Conservation (phyloP, 208 protist species). For the Crithidia acanthocephali region DNA sequence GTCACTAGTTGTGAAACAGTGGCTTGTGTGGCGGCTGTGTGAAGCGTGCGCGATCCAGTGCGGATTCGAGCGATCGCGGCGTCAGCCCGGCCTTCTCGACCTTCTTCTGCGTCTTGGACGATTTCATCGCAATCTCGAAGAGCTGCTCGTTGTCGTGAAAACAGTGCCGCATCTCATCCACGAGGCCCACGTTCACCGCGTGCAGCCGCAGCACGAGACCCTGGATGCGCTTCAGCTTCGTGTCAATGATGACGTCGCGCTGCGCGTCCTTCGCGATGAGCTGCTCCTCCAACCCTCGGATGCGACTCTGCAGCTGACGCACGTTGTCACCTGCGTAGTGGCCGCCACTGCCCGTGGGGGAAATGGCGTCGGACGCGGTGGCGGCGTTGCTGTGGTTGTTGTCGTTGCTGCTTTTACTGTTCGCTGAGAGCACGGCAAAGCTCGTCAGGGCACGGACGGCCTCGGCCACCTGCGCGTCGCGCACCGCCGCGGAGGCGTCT, state of each 20-base stretch:
- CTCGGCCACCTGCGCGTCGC: constrained; percentile 42
- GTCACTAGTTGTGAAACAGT: constrained; percentile 70
- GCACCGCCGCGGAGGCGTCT: constrained; percentile 19
- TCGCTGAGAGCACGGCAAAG: constrained; percentile 31
- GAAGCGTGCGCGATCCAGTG: constrained; percentile 50
- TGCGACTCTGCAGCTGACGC: constrained; percentile 37
- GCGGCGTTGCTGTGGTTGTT: neutral
- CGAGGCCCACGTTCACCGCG: constrained; percentile 49
- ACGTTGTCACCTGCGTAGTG: neutral
- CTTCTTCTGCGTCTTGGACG: constrained; percentile 58
- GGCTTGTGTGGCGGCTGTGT: constrained; percentile 55
- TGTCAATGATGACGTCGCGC: constrained; percentile 83
- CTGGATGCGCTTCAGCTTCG: constrained; percentile 89
- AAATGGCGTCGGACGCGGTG: neutral
- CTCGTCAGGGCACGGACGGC: constrained; percentile 53
- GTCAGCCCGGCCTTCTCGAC: constrained; percentile 48
- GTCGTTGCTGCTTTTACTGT: constrained; percentile 5
- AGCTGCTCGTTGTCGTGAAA: constrained; percentile 65
- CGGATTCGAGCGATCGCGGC: constrained; percentile 50
- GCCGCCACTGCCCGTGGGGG: neutral
- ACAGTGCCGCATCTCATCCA: constrained; percentile 50
- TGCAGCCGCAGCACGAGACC: constrained; percentile 74
- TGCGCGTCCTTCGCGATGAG: constrained; percentile 68
- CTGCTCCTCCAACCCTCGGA: constrained; percentile 48
- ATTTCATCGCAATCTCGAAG: constrained; percentile 54